phyloP scores from a whole-genome alignment of 306 rosid species.

The Benincasa hispida region DNA sequence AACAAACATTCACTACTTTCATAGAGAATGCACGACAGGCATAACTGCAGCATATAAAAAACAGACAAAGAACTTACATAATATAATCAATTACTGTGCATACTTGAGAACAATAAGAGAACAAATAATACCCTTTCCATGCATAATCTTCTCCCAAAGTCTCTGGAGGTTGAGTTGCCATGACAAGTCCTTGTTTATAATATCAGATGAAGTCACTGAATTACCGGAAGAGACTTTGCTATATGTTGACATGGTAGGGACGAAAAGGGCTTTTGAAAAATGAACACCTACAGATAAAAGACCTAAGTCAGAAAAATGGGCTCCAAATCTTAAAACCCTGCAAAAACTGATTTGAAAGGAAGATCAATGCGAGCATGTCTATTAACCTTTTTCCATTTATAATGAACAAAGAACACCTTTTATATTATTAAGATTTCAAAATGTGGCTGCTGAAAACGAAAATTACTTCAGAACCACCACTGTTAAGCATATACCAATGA shows the following conservation, averaged over 20 bases:
- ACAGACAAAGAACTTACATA: background rate
- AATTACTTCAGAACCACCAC: background rate
- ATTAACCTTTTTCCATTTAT: background rate
- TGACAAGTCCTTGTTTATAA: conserved; percentile 33
- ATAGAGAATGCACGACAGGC: background rate
- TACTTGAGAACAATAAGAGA: conserved; percentile 8
- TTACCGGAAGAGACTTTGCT: conserved; percentile 47
- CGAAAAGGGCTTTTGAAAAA: conserved; percentile 61
- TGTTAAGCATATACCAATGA: background rate
- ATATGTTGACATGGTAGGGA: conserved; percentile 59
- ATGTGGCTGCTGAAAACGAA: background rate
- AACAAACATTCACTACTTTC: background rate
- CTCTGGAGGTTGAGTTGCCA: conserved; percentile 59
- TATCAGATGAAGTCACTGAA: conserved; percentile 32
- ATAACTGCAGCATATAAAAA: background rate
- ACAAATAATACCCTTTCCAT: conserved; percentile 34
- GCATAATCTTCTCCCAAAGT: conserved; percentile 61
- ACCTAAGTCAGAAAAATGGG: background rate
- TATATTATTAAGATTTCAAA: background rate
- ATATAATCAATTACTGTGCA: background rate
- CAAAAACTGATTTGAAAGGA: background rate
- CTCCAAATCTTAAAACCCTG: background rate
- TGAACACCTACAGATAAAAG: conserved; percentile 27
- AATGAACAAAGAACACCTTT: background rate
- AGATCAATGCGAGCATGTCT: background rate